Evolutionary conservation across 2,329 filamentous ascomycete genomes (phyloP).

Genomic region (Fusarium nelsonii): DNA sequence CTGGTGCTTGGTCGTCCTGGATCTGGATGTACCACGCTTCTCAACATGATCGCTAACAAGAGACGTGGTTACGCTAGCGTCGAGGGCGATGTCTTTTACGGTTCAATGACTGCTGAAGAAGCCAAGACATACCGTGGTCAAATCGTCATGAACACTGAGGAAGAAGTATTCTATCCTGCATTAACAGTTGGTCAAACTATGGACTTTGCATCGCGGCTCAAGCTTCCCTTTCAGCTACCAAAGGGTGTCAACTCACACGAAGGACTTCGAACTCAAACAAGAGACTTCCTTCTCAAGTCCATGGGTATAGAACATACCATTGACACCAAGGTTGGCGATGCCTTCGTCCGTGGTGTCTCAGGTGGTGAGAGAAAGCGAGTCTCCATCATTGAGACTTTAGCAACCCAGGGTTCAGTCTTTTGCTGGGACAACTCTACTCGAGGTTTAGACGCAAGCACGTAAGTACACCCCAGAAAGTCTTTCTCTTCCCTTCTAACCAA

Average conservation of each 20-base stretch:
- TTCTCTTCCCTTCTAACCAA: not conserved
- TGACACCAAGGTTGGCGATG: constrained; percentile 76
- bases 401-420: constrained; percentile 68
- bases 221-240: constrained; percentile 64
- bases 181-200: constrained; percentile 79
- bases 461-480: constrained; percentile 28
- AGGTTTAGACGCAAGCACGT: constrained; percentile 74
- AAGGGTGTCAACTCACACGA: constrained; percentile 57
- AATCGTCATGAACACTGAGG: constrained; percentile 78
- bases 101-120: constrained; percentile 62
- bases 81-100: constrained; percentile 70
- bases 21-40: constrained; percentile 76
- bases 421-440: constrained; percentile 77
- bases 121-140: constrained; percentile 66
- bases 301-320: constrained; percentile 70
- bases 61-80: constrained; percentile 70
- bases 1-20: constrained; percentile 77
- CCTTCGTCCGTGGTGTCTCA: constrained; percentile 73
- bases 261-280: constrained; percentile 60
- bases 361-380: constrained; percentile 78
- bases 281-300: constrained; percentile 68
- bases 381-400: constrained; percentile 74
- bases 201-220: constrained; percentile 74
- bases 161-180: constrained; percentile 73
- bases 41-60: constrained; percentile 77